Conservation (phyloP, 352 stramenopile species). For the Thalassiosira exigua region DNA sequence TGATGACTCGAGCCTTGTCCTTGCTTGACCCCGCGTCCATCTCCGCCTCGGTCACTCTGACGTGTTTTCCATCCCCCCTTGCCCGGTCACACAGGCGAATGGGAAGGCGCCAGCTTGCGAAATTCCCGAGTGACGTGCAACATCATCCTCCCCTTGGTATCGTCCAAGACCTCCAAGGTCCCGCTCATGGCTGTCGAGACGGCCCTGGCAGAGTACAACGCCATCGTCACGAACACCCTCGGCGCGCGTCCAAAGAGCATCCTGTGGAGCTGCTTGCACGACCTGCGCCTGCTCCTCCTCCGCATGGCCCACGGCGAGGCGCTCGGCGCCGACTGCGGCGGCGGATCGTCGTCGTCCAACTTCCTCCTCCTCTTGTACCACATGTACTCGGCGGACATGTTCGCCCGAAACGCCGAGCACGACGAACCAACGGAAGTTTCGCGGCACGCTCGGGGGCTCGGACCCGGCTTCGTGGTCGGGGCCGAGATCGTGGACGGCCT, state of each 20-base stretch:
- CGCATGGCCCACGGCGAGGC: conserved; percentile 79
- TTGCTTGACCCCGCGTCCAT: too few relatives aligned
- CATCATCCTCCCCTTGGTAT: conserved; percentile 81
- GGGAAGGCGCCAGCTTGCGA: conserved; percentile 82
- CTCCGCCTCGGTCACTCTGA: too few relatives aligned
- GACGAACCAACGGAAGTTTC: conserved; percentile 64
- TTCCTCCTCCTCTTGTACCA: conserved; percentile 75
- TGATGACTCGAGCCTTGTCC: too few relatives aligned
- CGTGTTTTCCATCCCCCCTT: too few relatives aligned
- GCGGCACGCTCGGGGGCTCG: conserved; percentile 69
- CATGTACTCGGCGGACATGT: conserved; percentile 77
- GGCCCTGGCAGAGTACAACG: conserved; percentile 76
- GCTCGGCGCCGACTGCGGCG: conserved; percentile 79
- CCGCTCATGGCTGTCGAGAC: conserved; percentile 75
- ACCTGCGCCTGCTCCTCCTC: conserved; percentile 79
- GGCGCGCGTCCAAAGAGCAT: conserved; percentile 73
- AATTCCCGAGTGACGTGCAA: conserved; percentile 84
- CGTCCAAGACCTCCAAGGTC: conserved; percentile 71
- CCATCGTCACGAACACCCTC: conserved; percentile 67
- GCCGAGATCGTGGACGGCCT: conserved; percentile 45
- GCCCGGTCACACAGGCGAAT: too few relatives aligned
- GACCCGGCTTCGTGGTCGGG: conserved; percentile 69
- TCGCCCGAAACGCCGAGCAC: conserved; percentile 69
- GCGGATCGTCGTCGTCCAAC: conserved; percentile 81
- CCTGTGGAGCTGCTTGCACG: conserved; percentile 78